Evolutionary conservation across 2,329 filamentous ascomycete species (phyloP).

Genomic region (Stemphylium vesicarium): DNA sequence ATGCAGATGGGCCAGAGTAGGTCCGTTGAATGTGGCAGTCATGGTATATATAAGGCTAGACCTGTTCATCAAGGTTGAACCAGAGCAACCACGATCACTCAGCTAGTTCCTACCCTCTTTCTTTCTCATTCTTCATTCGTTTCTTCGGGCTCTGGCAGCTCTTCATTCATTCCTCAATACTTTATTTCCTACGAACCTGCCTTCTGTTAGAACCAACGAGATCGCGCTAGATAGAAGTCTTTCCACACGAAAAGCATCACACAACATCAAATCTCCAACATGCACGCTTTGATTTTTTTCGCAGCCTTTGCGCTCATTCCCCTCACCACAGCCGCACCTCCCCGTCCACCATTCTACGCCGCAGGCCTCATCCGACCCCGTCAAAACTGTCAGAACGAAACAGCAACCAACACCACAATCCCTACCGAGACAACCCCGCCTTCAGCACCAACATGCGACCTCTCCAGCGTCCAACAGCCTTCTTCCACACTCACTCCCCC

Average conservation of each 20-base stretch:
- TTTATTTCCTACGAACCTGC: conserved; percentile 9
- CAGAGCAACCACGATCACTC: conserved; percentile 2
- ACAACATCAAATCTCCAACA: conserved; percentile 15
- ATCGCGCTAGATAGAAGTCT: conserved; percentile 2
- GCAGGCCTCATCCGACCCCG: conserved; percentile 15
- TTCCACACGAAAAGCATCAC: neutral
- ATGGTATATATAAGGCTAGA: conserved; percentile 20
- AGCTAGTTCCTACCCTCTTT: conserved; percentile 15
- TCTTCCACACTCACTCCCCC: conserved; percentile 34
- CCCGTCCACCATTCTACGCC: conserved; percentile 14
- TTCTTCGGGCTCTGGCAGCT: conserved; percentile 45
- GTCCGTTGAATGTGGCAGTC: conserved; percentile 2
- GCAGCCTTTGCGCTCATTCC: conserved; percentile 31
- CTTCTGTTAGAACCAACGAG: neutral
- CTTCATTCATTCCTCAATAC: conserved; percentile 12
- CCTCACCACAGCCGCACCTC: conserved; percentile 30
- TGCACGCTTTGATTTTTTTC: conserved; percentile 33
- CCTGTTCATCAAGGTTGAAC: conserved; percentile 7
- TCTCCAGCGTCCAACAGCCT: conserved; percentile 32
- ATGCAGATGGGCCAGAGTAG: conserved; percentile 6
- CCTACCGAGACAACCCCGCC: neutral
- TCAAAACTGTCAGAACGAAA: conserved; percentile 21
- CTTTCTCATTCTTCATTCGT: conserved; percentile 19
- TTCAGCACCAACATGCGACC: conserved; percentile 28
- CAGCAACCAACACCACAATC: too few relatives aligned